These are phyloP conservation scores for Stephania japonica DNA, from an alignment of 164 flowering plant genomes.

Conservation along the genomic window DNA sequence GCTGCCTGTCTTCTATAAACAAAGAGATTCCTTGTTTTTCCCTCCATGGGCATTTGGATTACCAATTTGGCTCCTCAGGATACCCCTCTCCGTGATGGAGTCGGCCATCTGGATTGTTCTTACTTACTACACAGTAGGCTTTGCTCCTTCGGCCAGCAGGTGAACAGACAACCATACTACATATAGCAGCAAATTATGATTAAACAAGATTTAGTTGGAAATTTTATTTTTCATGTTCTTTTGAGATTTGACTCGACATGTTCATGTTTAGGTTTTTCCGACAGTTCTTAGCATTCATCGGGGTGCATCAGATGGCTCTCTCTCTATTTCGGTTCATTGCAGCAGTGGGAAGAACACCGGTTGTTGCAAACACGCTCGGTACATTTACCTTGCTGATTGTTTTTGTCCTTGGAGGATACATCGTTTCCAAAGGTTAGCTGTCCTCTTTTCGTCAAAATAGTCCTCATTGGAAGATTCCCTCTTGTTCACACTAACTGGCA, in stretches of 20 bases:
- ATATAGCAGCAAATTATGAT: too few relatives aligned
- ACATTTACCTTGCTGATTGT: constrained; percentile 42
- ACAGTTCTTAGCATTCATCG: constrained; percentile 42
- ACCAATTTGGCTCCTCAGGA: constrained; percentile 53
- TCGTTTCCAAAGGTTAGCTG: constrained; percentile 49
- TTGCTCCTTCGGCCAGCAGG: constrained; percentile 48
- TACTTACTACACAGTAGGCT: constrained; percentile 52
- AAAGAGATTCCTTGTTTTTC: constrained; percentile 49
- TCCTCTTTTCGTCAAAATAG: neutral
- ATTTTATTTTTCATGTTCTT: too few relatives aligned
- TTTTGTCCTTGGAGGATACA: constrained; percentile 60
- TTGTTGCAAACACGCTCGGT: constrained; percentile 42
- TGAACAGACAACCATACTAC: constrained; percentile 4
- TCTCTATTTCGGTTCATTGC: constrained; percentile 53
- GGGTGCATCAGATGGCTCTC: constrained; percentile 48
- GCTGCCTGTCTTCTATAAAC: constrained; percentile 63
- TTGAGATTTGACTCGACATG: constrained; percentile 1
- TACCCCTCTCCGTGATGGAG: constrained; percentile 51
- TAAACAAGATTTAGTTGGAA: too few relatives aligned
- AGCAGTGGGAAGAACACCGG: constrained; percentile 42
- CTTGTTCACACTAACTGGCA: neutral
- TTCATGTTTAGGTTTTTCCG: constrained; percentile 35
- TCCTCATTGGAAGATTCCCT: neutral
- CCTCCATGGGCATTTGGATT: constrained; percentile 65
- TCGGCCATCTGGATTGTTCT: constrained; percentile 47